Base-by-base conservation (phyloP, 73 alveolate genomes). In the Effrenium voratum region DNA sequence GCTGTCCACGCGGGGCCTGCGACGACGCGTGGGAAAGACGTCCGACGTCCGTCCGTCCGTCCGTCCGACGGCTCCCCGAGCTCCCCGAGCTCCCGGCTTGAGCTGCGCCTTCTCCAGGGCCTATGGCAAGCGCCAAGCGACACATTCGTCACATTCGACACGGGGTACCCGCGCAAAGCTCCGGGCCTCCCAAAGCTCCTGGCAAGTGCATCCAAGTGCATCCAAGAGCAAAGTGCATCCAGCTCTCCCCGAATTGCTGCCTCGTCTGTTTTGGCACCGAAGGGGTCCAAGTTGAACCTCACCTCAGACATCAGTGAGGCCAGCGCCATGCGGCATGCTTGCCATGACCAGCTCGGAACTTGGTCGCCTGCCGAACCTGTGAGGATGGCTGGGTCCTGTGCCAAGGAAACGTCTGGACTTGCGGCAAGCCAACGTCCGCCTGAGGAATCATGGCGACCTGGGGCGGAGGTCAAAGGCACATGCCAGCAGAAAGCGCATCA, bases 401-500 rank as follows among this genome's bases (percentile, higher is more conserved):
- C 52, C 66, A 80, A 75, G 13, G 2, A 16, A 34, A 2, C 36
- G 19, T 34, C 16, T 12, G 75, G 41, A 47, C 46, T 22, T 28
- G 0, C 47, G 38, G 36, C 52, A 49, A 49, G 28, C 3, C 80
- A 34, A 28, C 46, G n/a, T 5, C 22, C 32, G 90, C 95, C 95
- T 87, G 95, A 60, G 95, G 95, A 43, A 87, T 87, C 95, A 87
- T 87, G 47, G 95, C 95, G 30, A 87, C 95, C 95, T 87, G 84
- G 0, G 22, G 75, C 34, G 75, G 40, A 60, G 16, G 5, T 60
- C 75, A 22, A 60, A 60, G 8, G 4, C 75, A 24, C 30, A 60
- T 24, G 46, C 3, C 6, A 6, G 47, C 46, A 8, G 24, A 70
- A 70, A 30, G 81, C 47, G 44, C 24, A 70, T 6, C 47, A 4